Conservation (phyloP, 1,284 basidiomycete species). For the Apiotrichum mycotoxinovorans region DNA sequence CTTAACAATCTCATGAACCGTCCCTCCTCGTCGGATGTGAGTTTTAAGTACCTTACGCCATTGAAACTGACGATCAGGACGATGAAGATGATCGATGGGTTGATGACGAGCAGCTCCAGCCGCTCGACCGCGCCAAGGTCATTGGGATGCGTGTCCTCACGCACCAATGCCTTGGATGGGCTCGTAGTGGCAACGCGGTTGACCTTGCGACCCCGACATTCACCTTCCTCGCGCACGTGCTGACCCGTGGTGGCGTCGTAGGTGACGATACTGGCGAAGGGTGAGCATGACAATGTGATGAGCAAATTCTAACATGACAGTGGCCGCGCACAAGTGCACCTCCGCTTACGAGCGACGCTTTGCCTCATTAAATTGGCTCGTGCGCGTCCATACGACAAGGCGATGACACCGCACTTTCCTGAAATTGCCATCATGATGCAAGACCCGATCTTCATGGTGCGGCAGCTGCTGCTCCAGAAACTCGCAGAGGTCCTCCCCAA, state of each 20-base stretch:
- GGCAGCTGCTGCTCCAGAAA: slow-evolving; percentile 72
- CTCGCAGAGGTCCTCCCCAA: slow-evolving; percentile 61
- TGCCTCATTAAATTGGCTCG: slow-evolving; percentile 77
- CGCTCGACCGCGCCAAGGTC: slow-evolving; percentile 60
- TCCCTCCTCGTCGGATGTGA: slow-evolving; percentile 55
- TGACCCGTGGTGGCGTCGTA: slow-evolving; percentile 65
- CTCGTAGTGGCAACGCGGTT: slow-evolving; percentile 58
- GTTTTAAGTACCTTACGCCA: slow-evolving; percentile 20
- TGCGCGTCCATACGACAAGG: slow-evolving; percentile 60
- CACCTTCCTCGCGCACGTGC: slow-evolving; percentile 65
- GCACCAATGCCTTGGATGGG: slow-evolving; percentile 70
- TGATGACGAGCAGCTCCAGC: slow-evolving; percentile 59
- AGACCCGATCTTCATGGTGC: slow-evolving; percentile 84
- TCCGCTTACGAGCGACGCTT: slow-evolving; percentile 76
- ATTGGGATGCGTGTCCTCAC: slow-evolving; percentile 72
- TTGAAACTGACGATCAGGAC: background rate
- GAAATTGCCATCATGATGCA: slow-evolving; percentile 72
- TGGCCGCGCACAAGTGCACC: slow-evolving; percentile 40
- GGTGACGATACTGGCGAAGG: slow-evolving; percentile 61
- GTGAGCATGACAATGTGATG: slow-evolving; percentile 47
- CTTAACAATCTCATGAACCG: slow-evolving; percentile 69
- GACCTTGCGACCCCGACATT: slow-evolving; percentile 69
- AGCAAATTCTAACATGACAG: slow-evolving; percentile 13
- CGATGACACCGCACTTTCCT: slow-evolving; percentile 63
- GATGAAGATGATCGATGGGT: slow-evolving; percentile 61